A percentile compares a stretch with the other conserved stretches of the same genome.
These are phyloP conservation scores for Sequoia sempervirens DNA, from an alignment of 75 land plant genomes.

Conservation along the genomic window DNA sequence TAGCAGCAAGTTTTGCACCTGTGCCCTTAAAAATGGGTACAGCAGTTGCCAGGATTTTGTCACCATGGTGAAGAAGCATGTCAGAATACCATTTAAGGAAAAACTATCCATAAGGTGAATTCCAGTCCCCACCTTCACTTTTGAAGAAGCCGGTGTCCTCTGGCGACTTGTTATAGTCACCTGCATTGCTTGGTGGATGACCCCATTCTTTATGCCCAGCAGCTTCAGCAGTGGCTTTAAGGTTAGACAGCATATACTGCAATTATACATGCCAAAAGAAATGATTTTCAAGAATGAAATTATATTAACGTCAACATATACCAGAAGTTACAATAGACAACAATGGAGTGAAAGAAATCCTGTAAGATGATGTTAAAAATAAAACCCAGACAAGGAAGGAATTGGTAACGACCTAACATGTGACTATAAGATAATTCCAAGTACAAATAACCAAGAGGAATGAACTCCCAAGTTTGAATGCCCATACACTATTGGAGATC, in stretches of 20 bases:
- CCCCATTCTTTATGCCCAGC: constrained; percentile 12
- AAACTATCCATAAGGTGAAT: constrained; percentile 21
- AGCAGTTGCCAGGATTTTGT: constrained; percentile 12
- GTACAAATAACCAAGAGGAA: no score
- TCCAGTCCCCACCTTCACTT: constrained; percentile 25
- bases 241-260: constrained; percentile 15
- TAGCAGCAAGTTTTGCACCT: constrained; percentile 11
- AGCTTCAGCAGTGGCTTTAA: neutral
- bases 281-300: neutral
- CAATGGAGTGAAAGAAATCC: neutral
- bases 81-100: constrained; percentile 24
- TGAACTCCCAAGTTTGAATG: no score
- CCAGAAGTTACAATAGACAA: neutral
- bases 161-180: constrained; percentile 23
- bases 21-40: constrained; percentile 12
- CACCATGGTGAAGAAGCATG: constrained; percentile 25
- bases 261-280: neutral
- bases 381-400: no score
- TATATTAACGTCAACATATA: neutral
- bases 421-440: no score
- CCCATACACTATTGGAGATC: no score
- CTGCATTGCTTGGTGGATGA: constrained; percentile 15
- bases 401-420: no score
- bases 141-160: constrained; percentile 16
- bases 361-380: neutral